Evolutionary conservation across 1,284 basidiomycete genomes (phyloP).

Genomic region (Hypsizygus ulmarius): DNA sequence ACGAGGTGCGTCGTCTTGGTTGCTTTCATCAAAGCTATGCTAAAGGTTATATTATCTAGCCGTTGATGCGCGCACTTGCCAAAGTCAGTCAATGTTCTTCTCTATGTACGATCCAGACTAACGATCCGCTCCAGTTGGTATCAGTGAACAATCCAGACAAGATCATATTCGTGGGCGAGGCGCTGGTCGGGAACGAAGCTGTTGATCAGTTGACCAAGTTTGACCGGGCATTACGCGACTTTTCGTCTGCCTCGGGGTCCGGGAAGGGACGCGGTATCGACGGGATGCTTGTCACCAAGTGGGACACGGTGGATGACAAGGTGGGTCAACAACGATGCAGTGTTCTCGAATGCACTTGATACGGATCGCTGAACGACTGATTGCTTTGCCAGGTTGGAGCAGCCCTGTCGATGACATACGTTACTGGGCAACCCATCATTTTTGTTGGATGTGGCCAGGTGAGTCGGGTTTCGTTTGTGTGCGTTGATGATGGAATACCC

Average conservation of each 20-base stretch:
- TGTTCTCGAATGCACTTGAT: not conserved
- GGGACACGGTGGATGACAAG: slow-evolving; percentile 96
- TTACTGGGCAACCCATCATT: slow-evolving; percentile 93
- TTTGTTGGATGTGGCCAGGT: slow-evolving; percentile 97
- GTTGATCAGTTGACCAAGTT: slow-evolving; percentile 95
- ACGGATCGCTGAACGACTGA: slow-evolving; percentile 4
- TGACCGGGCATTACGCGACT: slow-evolving; percentile 87
- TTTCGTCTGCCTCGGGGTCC: slow-evolving; percentile 67
- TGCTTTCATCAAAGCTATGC: slow-evolving; percentile 11
- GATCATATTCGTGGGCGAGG: slow-evolving; percentile 95
- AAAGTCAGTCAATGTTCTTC: slow-evolving; percentile 51
- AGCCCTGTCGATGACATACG: slow-evolving; percentile 95
- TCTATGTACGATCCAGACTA: slow-evolving; percentile 3
- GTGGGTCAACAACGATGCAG: slow-evolving; percentile 34
- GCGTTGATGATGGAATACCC: slow-evolving; percentile 3
- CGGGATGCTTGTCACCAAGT: slow-evolving; percentile 95
- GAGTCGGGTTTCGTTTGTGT: slow-evolving; percentile 21
- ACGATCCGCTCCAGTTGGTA: slow-evolving; percentile 59
- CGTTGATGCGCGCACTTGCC: slow-evolving; percentile 96
- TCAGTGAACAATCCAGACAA: slow-evolving; percentile 92
- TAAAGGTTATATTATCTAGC: slow-evolving; percentile 39
- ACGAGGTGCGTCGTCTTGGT: slow-evolving; percentile 60
- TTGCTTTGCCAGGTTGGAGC: slow-evolving; percentile 78
- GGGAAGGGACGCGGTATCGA: slow-evolving; percentile 87
- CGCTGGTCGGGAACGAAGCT: slow-evolving; percentile 94